Base-by-base conservation (phyloP, 345 rosid species). In the Dovyalis caffra region DNA sequence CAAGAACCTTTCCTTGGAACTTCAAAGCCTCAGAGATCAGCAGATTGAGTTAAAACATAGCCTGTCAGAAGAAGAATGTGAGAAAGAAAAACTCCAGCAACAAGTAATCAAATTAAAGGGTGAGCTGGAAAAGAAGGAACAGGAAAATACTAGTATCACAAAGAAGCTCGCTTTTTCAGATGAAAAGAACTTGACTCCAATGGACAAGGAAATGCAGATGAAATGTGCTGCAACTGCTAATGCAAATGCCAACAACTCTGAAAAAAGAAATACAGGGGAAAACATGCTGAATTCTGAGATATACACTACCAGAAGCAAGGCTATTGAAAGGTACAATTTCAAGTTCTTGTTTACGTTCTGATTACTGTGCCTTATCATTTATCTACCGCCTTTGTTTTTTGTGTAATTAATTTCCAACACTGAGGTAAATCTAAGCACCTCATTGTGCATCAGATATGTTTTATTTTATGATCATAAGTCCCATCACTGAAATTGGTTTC, bases 71-170 rank as follows among this genome's bases (percentile, higher is more conserved):
- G 92, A 89, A 83, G 83, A 90, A 78, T 58, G 68, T 73, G 92
- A 92, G 90, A 92, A 88, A 53, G 86, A 89, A 76, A 83, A 69
- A 29, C 83, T 91, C 80, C 84, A 76, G 67, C 82, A 89, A 79
- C 89, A 87, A 77, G 75, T 90, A 38, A 72, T 78, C 66, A 81
- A 80, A 38, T 77, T 90, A 73, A 87, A 82, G 74, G 83, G 77
- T 18, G 88, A 88, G 56, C 75, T 89, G 8, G 80, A 78, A 71
- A 86, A 81, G 77, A 87, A 81, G 81, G 90, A 88, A 85, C 87
- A 88, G 20, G 86, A 78, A 70, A 76, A 76, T 66, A 64, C 51
- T 43, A 73, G 51, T 43, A 8, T 60, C n/a, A 66, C 45, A 21
- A 76, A 76, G 65, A 62, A 74, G 47, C 64, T 38, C 25, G 18